phyloP scores from a whole-genome alignment of 1,139 yeast species.

The Suhomyces bokatorum region DNA sequence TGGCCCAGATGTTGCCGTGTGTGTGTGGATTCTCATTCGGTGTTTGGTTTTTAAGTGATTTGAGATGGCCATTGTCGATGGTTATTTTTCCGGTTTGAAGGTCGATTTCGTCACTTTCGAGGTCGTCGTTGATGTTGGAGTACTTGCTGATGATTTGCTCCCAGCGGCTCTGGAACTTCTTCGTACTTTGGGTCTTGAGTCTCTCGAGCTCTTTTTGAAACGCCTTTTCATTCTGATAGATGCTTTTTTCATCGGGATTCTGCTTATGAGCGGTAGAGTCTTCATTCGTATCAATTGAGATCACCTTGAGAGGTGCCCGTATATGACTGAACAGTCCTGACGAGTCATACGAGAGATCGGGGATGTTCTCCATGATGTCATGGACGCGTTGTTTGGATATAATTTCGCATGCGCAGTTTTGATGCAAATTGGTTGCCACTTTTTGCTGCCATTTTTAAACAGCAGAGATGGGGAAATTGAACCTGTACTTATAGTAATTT shows the following conservation, averaged over 20 bases:
- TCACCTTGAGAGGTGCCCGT: constrained; percentile 3
- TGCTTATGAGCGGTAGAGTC: constrained; percentile 1
- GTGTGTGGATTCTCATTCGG: constrained; percentile 9
- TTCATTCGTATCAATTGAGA: constrained; percentile 5
- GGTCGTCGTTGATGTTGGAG: constrained; percentile 47
- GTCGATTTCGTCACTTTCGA: constrained; percentile 68
- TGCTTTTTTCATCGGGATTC: constrained; percentile 1
- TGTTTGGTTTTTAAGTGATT: constrained; percentile 29
- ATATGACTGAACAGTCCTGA: constrained; percentile 1
- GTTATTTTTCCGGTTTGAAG: constrained; percentile 58
- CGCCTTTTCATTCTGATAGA: constrained; percentile 11
- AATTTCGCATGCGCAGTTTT: background rate
- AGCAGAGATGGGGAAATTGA: background rate
- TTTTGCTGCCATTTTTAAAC: background rate
- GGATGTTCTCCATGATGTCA: constrained; percentile 14
- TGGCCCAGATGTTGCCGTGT: constrained; percentile 18
- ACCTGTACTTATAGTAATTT: background rate
- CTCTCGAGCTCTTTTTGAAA: constrained; percentile 28
- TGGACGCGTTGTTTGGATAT: background rate
- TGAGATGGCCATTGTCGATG: constrained; percentile 64
- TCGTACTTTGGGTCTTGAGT: constrained; percentile 30
- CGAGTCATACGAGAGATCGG: constrained; percentile 16
- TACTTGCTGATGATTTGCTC: constrained; percentile 55
- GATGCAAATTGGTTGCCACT: background rate
- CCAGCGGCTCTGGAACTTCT: constrained; percentile 50